Evolutionary conservation across 2,329 filamentous ascomycete genomes (phyloP).

Genomic region (Xylaria digitata): DNA sequence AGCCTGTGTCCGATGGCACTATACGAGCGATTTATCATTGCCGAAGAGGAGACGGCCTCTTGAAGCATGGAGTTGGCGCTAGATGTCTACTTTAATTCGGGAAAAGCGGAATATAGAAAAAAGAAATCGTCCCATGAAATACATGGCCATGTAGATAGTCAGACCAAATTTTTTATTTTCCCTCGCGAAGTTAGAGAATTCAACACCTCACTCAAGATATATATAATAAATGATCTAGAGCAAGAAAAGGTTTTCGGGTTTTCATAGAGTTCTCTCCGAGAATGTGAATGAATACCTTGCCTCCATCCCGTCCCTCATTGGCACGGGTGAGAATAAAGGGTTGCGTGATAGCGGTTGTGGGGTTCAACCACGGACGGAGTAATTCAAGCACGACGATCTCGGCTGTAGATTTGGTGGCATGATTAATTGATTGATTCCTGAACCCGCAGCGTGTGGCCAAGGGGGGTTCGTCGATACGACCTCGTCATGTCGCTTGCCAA

Average conservation of each 20-base stretch:
- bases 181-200: background rate
- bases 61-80: conserved; percentile 13
- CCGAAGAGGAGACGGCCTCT: background rate
- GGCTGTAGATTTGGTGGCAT: conserved; percentile 20
- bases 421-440: conserved; percentile 1
- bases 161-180: background rate
- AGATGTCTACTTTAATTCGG: background rate
- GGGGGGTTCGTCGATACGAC: conserved; percentile 29
- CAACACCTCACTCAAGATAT: background rate
- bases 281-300: background rate
- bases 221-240: background rate
- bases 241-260: background rate
- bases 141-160: background rate
- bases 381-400: conserved; percentile 29
- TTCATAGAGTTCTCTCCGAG: background rate
- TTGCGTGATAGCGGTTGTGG: conserved; percentile 21
- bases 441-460: background rate
- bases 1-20: background rate
- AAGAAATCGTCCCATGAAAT: background rate
- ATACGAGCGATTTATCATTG: background rate
- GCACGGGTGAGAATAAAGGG: conserved; percentile 10
- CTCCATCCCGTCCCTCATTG: conserved; percentile 15
- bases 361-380: conserved; percentile 27
- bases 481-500: conserved; percentile 19
- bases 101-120: conserved; percentile 12